phyloP scores from a whole-genome alignment of 2,329 filamentous ascomycete species.

The Amesomyces nigricolor region DNA sequence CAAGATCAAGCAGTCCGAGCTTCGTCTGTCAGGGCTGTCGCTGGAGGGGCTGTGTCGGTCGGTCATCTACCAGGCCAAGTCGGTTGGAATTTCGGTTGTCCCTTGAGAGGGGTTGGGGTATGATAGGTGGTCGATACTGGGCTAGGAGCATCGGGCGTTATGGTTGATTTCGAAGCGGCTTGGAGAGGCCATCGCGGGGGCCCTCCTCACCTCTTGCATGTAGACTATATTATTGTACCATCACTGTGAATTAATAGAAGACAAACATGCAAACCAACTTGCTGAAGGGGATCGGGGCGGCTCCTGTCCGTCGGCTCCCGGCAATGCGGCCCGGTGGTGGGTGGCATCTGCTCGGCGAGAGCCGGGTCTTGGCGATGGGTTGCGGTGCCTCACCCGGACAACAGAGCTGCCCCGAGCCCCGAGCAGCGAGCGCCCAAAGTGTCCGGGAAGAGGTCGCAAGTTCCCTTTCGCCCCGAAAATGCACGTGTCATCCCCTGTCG shows the following conservation, averaged over 20 bases:
- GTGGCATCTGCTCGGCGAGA: neutral
- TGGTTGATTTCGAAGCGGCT: conserved; percentile 20
- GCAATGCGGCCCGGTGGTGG: neutral
- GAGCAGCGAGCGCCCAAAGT: neutral
- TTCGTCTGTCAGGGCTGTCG: conserved; percentile 64
- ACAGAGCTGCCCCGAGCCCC: conserved; percentile 1
- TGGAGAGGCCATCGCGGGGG: neutral
- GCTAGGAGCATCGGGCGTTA: conserved; percentile 19
- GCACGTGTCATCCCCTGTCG: conserved; percentile 4
- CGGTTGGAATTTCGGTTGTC: conserved; percentile 67
- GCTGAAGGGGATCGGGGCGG: too few species aligned
- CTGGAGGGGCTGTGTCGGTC: conserved; percentile 67
- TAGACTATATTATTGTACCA: conserved; percentile 7
- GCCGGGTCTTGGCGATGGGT: neutral
- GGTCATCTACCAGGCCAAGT: conserved; percentile 69
- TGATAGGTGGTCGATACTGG: neutral
- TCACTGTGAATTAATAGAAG: neutral
- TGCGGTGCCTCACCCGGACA: neutral
- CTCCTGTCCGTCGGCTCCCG: neutral
- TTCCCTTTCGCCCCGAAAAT: neutral
- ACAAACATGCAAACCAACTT: neutral
- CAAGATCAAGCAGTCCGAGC: conserved; percentile 83
- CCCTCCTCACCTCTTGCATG: conserved; percentile 2
- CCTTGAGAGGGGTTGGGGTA: conserved; percentile 39
- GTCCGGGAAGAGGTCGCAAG: neutral